Conservation (phyloP, 371 early-diverging fungal genomes). For the Nematocida ausubeli region DNA sequence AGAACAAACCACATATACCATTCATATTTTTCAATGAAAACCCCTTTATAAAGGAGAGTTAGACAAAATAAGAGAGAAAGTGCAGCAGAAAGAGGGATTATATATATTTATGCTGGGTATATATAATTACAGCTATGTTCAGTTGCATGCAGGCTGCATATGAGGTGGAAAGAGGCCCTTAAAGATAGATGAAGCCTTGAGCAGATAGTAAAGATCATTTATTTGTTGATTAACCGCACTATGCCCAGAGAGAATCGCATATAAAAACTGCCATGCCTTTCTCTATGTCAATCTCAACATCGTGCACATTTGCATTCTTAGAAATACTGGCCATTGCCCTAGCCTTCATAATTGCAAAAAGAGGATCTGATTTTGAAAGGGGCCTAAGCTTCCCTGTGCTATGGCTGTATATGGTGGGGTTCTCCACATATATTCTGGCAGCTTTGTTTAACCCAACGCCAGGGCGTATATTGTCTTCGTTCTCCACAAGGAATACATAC, state of each 20-base stretch:
- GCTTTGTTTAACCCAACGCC: slow-evolving; percentile 42
- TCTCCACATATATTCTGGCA: slow-evolving; percentile 1
- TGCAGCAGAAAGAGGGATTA: too few relatives aligned
- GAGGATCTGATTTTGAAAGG: neutral
- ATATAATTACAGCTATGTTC: too few relatives aligned
- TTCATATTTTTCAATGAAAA: too few relatives aligned
- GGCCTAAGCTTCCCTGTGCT: slow-evolving; percentile 10
- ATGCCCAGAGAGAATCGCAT: slow-evolving; percentile 1
- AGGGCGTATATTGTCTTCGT: neutral
- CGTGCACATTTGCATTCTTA: neutral
- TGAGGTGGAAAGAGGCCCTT: too few relatives aligned
- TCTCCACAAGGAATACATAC: neutral
- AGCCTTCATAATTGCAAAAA: neutral
- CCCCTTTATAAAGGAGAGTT: too few relatives aligned
- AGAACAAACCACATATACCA: too few relatives aligned
- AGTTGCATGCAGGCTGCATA: too few relatives aligned
- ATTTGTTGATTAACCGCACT: neutral
- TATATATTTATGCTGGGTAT: too few relatives aligned
- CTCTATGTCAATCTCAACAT: neutral
- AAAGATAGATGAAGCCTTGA: too few relatives aligned
- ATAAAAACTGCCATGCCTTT: neutral
- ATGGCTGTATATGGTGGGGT: slow-evolving; percentile 36
- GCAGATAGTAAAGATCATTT: neutral
- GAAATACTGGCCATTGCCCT: neutral
- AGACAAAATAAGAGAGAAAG: too few relatives aligned